phyloP scores from a whole-genome alignment of 2,329 filamentous ascomycete species.

The Dactylonectria estremocensis region DNA sequence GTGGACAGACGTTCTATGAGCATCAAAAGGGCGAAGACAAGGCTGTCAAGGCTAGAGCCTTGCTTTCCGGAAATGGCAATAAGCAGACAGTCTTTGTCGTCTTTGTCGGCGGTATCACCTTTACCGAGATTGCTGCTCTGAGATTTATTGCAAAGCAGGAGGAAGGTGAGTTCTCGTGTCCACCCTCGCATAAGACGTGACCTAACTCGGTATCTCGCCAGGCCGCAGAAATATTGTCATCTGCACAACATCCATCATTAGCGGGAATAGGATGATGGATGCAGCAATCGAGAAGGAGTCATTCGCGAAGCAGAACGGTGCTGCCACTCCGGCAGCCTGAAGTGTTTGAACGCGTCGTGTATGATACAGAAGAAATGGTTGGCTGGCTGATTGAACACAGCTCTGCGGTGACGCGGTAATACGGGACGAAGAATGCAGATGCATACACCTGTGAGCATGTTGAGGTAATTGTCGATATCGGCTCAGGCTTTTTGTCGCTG shows the following conservation, averaged over 20 bases:
- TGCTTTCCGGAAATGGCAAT: conserved; percentile 83
- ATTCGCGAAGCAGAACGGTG: conserved; percentile 64
- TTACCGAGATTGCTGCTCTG: conserved; percentile 94
- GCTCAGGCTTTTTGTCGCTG: conserved; percentile 1
- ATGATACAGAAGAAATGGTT: conserved; percentile 36
- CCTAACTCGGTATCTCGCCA: conserved; percentile 51
- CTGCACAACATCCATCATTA: conserved; percentile 92
- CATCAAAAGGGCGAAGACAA: conserved; percentile 94
- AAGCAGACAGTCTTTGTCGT: conserved; percentile 96
- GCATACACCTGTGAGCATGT: neutral
- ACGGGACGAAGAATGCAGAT: neutral
- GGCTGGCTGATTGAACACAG: conserved; percentile 25
- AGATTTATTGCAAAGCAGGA: conserved; percentile 90
- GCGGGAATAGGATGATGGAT: conserved; percentile 90
- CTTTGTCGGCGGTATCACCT: conserved; percentile 96
- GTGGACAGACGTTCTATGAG: conserved; percentile 92
- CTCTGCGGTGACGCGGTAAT: conserved; percentile 21
- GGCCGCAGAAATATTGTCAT: conserved; percentile 88
- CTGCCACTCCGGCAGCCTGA: conserved; percentile 41
- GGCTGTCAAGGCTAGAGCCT: conserved; percentile 86
- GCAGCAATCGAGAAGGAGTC: conserved; percentile 82
- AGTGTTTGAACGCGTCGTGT: conserved; percentile 26
- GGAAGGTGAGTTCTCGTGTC: conserved; percentile 68
- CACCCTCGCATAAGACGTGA: neutral
- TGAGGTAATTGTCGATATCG: conserved; percentile 5